A percentile compares a stretch with the other conserved stretches of the same genome.
phyloP scores from a whole-genome alignment of 73 alveolate genomes.

The Symbiodinium natans region DNA sequence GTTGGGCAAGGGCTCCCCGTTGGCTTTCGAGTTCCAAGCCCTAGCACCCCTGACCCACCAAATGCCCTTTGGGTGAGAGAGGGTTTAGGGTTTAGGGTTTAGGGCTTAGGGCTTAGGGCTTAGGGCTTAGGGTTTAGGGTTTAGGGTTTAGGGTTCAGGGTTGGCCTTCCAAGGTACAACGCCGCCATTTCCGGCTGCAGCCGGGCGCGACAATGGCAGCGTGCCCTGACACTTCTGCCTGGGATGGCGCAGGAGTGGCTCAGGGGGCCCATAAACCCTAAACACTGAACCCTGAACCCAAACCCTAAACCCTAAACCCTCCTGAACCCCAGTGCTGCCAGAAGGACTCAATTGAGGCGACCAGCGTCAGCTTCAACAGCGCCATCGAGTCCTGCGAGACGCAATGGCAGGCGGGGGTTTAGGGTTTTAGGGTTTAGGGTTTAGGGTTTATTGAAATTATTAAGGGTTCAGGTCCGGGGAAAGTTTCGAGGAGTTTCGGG shows the following conservation, averaged over 20 bases:
- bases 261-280: no score
- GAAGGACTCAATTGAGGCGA: neutral
- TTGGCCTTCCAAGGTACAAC: neutral
- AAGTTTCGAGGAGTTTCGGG: no score
- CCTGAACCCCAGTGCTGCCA: no score
- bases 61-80: no score
- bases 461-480: no score
- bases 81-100: neutral
- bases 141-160: neutral
- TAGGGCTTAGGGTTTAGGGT: neutral
- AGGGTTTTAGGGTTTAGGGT: no score
- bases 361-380: neutral
- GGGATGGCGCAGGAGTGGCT: neutral
- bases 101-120: no score
- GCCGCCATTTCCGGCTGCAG: neutral
- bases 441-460: no score
- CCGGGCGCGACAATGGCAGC: neutral
- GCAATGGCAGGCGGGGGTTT: neutral
- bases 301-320: no score
- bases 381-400: constrained; percentile 1
- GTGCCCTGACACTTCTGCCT: neutral
- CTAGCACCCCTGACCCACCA: no score
- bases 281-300: no score
- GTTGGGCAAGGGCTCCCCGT: no score
- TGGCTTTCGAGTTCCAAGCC: neutral